These are phyloP conservation scores for Aplosporella prunicola DNA, from an alignment of 2,329 filamentous ascomycete genomes.

Conservation along the genomic window DNA sequence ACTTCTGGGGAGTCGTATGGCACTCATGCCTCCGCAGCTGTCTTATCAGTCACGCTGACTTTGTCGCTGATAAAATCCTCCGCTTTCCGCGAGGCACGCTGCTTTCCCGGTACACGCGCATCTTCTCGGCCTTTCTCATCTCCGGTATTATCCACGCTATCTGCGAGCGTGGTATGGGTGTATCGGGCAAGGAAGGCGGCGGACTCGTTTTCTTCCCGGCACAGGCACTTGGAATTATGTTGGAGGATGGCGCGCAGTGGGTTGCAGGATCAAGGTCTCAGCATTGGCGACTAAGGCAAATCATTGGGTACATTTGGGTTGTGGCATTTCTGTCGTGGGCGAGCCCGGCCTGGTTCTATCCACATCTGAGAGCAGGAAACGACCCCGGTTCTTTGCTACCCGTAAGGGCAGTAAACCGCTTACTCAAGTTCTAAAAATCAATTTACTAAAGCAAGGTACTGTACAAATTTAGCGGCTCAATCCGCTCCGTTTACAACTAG, in stretches of 20 bases:
- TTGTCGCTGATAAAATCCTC: conserved; percentile 1
- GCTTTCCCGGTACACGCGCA: conserved; percentile 9
- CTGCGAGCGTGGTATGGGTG: not conserved
- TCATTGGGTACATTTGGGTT: not conserved
- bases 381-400: not conserved
- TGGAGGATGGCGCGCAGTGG: not conserved
- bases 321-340: not conserved
- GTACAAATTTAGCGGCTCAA: too few relatives aligned
- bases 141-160: conserved; percentile 11
- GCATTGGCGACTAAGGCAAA: not conserved
- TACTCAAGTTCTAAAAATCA: too few relatives aligned
- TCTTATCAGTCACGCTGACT: not conserved
- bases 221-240: not conserved
- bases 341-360: conserved; percentile 1
- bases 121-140: conserved; percentile 11
- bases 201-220: not conserved
- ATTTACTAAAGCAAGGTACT: too few relatives aligned
- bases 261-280: not conserved
- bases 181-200: not conserved
- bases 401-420: too few relatives aligned
- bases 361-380: not conserved
- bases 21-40: conserved; percentile 1
- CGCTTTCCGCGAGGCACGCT: conserved; percentile 7
- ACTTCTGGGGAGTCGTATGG: not conserved
- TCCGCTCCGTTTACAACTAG: too few relatives aligned